A percentile compares a stretch with the other conserved stretches of the same genome.
These are phyloP conservation scores for Moniliophthora roreri DNA, from an alignment of 1,284 basidiomycete genomes.

Conservation along the genomic window DNA sequence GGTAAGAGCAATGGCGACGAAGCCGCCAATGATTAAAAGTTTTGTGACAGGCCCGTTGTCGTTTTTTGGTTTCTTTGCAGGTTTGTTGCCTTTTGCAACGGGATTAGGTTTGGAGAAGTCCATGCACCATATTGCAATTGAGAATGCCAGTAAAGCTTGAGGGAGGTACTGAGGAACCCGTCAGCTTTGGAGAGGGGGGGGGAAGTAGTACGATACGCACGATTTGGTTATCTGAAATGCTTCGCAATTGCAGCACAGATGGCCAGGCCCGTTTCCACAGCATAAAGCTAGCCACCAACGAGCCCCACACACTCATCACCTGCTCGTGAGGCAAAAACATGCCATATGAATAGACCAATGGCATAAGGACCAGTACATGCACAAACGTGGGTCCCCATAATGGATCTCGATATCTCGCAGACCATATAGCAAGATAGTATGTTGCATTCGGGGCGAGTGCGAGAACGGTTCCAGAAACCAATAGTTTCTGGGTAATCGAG, in stretches of 20 bases:
- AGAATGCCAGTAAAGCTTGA: not conserved
- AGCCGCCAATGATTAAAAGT: conserved; percentile 29
- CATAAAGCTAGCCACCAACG: not conserved
- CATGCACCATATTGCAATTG: not conserved
- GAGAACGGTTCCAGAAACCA: conserved; percentile 46
- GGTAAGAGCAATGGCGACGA: conserved; percentile 34
- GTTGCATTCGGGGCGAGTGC: conserved; percentile 57
- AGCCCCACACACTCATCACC: conserved; percentile 3
- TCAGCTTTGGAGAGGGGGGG: conserved; percentile 1
- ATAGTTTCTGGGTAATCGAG: conserved; percentile 23
- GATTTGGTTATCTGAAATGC: conserved; percentile 20
- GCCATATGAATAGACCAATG: conserved; percentile 47
- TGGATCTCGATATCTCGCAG: conserved; percentile 50
- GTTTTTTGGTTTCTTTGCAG: not conserved
- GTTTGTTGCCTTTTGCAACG: not conserved
- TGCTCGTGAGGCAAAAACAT: conserved; percentile 14
- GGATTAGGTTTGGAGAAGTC: not conserved
- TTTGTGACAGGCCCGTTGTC: conserved; percentile 21
- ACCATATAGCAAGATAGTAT: conserved; percentile 61
- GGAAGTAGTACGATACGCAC: conserved; percentile 12
- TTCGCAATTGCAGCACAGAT: conserved; percentile 14
- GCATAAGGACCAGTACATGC: conserved; percentile 55
- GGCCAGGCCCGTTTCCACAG: conserved; percentile 12
- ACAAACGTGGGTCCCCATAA: conserved; percentile 58
- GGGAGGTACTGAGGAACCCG: not conserved